phyloP scores from a whole-genome alignment of 2,329 filamentous ascomycete genomes.

The Penicillium sp. region DNA sequence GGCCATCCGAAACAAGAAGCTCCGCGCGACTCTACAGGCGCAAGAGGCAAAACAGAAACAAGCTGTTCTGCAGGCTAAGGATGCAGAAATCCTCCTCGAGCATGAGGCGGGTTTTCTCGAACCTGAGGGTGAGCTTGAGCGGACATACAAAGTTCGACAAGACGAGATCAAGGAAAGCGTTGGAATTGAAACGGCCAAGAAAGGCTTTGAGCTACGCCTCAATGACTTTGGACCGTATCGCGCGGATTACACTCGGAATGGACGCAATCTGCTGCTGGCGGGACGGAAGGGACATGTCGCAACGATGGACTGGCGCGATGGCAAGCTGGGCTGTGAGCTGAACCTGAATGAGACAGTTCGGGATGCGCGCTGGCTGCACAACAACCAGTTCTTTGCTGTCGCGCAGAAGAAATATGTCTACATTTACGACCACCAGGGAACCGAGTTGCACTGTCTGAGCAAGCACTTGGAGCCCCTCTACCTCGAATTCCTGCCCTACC shows the following conservation, averaged over 20 bases:
- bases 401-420: conserved; percentile 96
- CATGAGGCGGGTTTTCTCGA: conserved; percentile 81
- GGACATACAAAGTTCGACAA: conserved; percentile 88
- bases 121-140: conserved; percentile 79
- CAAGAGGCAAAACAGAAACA: conserved; percentile 79
- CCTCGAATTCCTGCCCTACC: conserved; percentile 94
- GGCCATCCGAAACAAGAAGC: conserved; percentile 79
- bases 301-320: conserved; percentile 92
- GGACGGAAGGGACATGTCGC: conserved; percentile 92
- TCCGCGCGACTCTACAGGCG: conserved; percentile 70
- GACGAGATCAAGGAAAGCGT: conserved; percentile 73
- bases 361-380: conserved; percentile 88
- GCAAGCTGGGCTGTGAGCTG: conserved; percentile 84
- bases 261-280: conserved; percentile 75
- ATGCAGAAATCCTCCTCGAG: conserved; percentile 90
- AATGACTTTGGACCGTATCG: conserved; percentile 79
- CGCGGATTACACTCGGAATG: conserved; percentile 85
- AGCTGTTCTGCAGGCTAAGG: conserved; percentile 78
- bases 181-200: conserved; percentile 78
- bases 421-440: conserved; percentile 87
- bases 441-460: conserved; percentile 85
- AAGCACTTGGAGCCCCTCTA: conserved; percentile 88
- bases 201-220: conserved; percentile 83
- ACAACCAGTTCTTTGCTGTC: conserved; percentile 87
- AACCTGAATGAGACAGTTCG: conserved; percentile 86